Conservation (phyloP, 1,284 basidiomycete genomes). For the Xanthoconium separans region DNA sequence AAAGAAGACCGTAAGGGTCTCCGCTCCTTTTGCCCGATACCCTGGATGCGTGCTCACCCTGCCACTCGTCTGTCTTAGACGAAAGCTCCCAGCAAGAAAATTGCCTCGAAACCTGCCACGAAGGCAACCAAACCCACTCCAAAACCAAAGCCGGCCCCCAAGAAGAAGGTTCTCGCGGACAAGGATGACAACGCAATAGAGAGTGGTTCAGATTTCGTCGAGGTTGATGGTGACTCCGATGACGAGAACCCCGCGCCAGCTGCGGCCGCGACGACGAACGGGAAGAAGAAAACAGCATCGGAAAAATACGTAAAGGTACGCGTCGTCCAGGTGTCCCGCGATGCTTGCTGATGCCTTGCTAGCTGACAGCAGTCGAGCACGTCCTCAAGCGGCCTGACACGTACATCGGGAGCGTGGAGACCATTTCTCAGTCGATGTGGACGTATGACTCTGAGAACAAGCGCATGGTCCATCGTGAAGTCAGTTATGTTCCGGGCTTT, state of each 20-base stretch:
- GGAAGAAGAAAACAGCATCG: conserved; percentile 83
- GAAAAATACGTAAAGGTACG: conserved; percentile 91
- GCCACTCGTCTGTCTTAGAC: conserved; percentile 29
- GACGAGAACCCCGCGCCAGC: conserved; percentile 41
- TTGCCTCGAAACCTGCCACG: conserved; percentile 38
- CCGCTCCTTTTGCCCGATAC: not conserved
- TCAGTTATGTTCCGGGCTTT: conserved; percentile 95
- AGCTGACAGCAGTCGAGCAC: conserved; percentile 97
- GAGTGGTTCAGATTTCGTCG: conserved; percentile 40
- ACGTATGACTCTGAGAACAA: conserved; percentile 81
- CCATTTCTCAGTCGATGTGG: conserved; percentile 86
- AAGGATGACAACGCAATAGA: conserved; percentile 58
- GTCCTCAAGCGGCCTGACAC: conserved; percentile 97
- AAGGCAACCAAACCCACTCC: conserved; percentile 40
- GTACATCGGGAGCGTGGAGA: conserved; percentile 95
- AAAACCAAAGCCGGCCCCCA: conserved; percentile 47
- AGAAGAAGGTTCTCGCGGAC: conserved; percentile 72
- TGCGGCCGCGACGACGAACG: conserved; percentile 35
- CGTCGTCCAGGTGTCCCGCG: not conserved
- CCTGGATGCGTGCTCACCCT: conserved; percentile 9
- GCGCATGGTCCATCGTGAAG: conserved; percentile 78
- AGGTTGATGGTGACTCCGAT: conserved; percentile 41
- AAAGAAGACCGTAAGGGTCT: conserved; percentile 49
- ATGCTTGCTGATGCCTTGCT: conserved; percentile 6
- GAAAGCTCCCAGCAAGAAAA: conserved; percentile 37